phyloP scores from a whole-genome alignment of 2,329 filamentous ascomycete species.

The Colletotrichum zoysiae region DNA sequence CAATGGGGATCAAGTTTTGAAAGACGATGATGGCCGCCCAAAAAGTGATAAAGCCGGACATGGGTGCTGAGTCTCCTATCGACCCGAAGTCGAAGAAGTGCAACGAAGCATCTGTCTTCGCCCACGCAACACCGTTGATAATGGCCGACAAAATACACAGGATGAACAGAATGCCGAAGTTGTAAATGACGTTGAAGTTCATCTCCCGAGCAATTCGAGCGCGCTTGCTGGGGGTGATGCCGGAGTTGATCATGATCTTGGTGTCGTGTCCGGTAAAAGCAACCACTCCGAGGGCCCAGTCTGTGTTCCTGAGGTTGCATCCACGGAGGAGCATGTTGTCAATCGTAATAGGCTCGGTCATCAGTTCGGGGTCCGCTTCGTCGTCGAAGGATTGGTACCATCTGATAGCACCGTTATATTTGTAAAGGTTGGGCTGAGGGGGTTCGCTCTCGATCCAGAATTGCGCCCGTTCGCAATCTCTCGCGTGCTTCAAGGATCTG shows the following conservation, averaged over 20 bases:
- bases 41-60: constrained; percentile 96
- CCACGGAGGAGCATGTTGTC: constrained; percentile 96
- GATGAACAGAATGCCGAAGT: constrained; percentile 88
- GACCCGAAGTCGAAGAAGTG: constrained; percentile 88
- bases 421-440: constrained; percentile 93
- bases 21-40: constrained; percentile 96
- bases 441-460: constrained; percentile 92
- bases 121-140: constrained; percentile 87
- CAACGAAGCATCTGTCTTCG: constrained; percentile 78
- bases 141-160: constrained; percentile 92
- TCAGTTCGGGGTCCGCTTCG: constrained; percentile 74
- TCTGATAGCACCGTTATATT: constrained; percentile 89
- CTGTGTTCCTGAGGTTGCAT: constrained; percentile 93
- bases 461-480: constrained; percentile 89
- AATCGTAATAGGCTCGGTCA: constrained; percentile 93
- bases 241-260: constrained; percentile 99
- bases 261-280: constrained; percentile 96
- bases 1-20: constrained; percentile 98
- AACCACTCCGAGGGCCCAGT: constrained; percentile 94
- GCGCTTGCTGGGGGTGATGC: constrained; percentile 93
- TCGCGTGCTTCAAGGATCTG: constrained; percentile 84
- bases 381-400: constrained; percentile 83
- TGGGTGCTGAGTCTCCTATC: constrained; percentile 77
- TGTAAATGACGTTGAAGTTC: constrained; percentile 98
- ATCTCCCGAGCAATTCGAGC: constrained; percentile 91